phyloP scores from a whole-genome alignment of 441 rosid genomes.

The Populus tomentosa region DNA sequence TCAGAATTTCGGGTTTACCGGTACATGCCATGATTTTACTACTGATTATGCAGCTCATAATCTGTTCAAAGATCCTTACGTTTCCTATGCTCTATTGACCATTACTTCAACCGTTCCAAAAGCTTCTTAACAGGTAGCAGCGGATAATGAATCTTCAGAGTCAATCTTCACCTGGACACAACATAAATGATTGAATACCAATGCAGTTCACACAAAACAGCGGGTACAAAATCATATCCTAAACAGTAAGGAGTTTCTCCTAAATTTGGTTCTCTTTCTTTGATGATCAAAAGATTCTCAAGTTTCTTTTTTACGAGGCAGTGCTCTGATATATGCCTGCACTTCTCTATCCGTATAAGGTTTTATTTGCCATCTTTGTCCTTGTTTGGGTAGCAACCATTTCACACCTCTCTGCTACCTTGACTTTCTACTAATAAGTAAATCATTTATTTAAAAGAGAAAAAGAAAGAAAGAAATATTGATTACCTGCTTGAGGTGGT shows the following conservation, averaged over 20 bases:
- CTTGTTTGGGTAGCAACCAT: too few species aligned
- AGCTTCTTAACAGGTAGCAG: slow-evolving; percentile 25
- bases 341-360: too few species aligned
- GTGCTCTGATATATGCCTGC: too few species aligned
- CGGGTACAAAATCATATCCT: neutral
- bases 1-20: too few species aligned
- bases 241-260: neutral
- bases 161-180: slow-evolving; percentile 72
- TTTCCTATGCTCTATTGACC: neutral
- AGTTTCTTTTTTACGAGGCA: neutral
- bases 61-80: neutral
- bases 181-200: neutral
- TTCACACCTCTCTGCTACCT: neutral
- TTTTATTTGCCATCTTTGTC: too few species aligned
- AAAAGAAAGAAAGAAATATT: neutral
- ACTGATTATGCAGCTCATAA: neutral
- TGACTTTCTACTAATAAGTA: neutral
- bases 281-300: too few species aligned
- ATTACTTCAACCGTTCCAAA: neutral
- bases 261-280: neutral
- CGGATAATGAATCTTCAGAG: slow-evolving; percentile 56
- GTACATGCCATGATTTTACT: too few species aligned
- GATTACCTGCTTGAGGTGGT: slow-evolving; percentile 76
- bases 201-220: neutral
- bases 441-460: neutral